These are phyloP conservation scores for Coemansia sp. DNA, from an alignment of 192 early-diverging fungal species.

Conservation along the genomic window DNA sequence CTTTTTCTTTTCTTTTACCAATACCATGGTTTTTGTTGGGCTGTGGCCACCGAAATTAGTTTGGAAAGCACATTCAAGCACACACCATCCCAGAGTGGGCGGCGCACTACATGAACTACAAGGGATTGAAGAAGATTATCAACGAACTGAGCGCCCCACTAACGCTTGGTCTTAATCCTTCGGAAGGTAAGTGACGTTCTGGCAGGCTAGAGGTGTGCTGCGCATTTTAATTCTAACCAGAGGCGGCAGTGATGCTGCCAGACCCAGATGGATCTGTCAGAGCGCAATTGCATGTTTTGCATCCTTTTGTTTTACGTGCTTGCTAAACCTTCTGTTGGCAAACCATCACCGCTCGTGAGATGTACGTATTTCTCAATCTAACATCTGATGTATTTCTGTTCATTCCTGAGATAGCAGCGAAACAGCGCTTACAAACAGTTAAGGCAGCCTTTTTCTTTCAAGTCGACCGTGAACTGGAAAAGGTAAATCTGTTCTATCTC, in stretches of 20 bases:
- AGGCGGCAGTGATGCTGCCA: background rate
- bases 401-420: conserved; percentile 18
- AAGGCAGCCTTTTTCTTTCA: conserved; percentile 98
- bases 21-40: background rate
- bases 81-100: conserved; percentile 93
- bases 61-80: conserved; percentile 96
- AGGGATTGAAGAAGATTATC: conserved; percentile 98
- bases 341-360: no score
- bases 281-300: background rate
- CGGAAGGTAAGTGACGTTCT: conserved; percentile 28
- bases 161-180: conserved; percentile 31
- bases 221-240: background rate
- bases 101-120: conserved; percentile 95
- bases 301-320: background rate
- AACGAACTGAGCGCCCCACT: conserved; percentile 63
- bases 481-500: conserved; percentile 95
- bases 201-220: background rate
- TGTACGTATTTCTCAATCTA: no score
- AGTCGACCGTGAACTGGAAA: conserved; percentile 96
- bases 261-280: background rate
- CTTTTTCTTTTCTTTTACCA: background rate
- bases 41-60: conserved; percentile 57
- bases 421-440: conserved; percentile 69
- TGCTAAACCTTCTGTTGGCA: no score
- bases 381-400: background rate